Percentiles rank a stretch among this genome's conserved stretches.
phyloP scores from a whole-genome alignment of 306 rosid genomes.

The Delonix regia region DNA sequence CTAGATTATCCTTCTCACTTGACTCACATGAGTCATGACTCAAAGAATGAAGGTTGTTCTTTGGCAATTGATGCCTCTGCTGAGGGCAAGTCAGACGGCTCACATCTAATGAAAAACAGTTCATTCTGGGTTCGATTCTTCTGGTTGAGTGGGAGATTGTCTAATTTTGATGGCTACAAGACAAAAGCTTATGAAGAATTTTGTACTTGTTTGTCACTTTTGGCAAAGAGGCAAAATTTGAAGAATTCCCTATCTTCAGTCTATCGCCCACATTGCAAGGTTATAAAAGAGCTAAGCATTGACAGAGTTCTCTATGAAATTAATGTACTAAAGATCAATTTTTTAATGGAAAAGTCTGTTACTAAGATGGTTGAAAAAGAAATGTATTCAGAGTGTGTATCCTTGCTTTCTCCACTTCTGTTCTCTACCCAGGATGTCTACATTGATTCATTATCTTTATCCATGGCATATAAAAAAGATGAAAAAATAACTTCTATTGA shows the following conservation, averaged over 20 bases:
- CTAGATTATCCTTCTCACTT: constrained; percentile 66
- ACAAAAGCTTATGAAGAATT: constrained; percentile 82
- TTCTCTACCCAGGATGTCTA: constrained; percentile 70
- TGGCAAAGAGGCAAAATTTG: constrained; percentile 51
- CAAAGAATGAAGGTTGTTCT: constrained; percentile 43
- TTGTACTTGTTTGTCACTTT: constrained; percentile 67
- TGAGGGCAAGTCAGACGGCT: constrained; percentile 44
- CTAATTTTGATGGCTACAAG: constrained; percentile 74
- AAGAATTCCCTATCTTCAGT: constrained; percentile 53
- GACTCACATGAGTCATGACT: constrained; percentile 46
- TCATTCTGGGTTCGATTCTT: constrained; percentile 86
- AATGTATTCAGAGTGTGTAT: constrained; percentile 67
- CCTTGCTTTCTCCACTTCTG: constrained; percentile 86
- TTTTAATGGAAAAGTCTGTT: constrained; percentile 83
- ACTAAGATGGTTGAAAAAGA: constrained; percentile 76
- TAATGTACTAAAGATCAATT: constrained; percentile 77
- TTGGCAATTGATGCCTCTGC: constrained; percentile 39
- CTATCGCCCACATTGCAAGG: constrained; percentile 72
- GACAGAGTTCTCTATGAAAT: constrained; percentile 83
- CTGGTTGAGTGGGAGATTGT: constrained; percentile 94
- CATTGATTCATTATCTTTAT: constrained; percentile 64
- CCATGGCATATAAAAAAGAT: constrained; percentile 54
- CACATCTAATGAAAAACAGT: constrained; percentile 48
- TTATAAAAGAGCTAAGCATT: constrained; percentile 67
- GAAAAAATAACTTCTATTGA: constrained; percentile 67